Evolutionary conservation across 495 filamentous ascomycete genomes (phyloP), one percentile per base, ranked within the genome.

Genomic region (Aspergillus olivimuriae): DNA sequence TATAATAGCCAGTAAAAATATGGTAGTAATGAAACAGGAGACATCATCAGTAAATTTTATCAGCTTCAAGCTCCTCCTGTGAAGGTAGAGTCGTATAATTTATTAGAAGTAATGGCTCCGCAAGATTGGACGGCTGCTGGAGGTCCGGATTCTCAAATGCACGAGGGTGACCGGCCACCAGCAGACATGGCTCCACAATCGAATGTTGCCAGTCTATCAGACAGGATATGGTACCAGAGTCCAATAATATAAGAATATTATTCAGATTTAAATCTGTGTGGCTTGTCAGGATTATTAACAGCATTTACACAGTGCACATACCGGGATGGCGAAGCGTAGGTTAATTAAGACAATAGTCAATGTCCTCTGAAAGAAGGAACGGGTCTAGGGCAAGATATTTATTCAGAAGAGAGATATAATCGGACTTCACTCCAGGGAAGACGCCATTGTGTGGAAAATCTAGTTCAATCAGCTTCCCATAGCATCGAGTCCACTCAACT

Each of bases 371-470:
- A 17, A 57, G 46, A 12, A 57, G 39, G 32, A 50, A 39, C 24
- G 53, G 53, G 17, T 46, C 23, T 20, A 57, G 12, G 16, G 35
- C 39, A 31, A 50, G 22, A 32, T 53, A 57, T 38, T 41, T 47
- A 33, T 51, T 34, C 20, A 57, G 17, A 18, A 51, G 51, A 34
- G 33, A 28, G 14, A 46, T 19, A 39, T 53, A 50, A 7, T 39
- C 18, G n/a, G 41, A 43, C 45, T 50, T 43, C n/a, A 38, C 19
- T 17, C 53, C 53, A 12, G 41, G 41, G 7, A 52, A 33, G 20
- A 57, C 17, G n/a, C 40, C 40, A 39, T 57, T 57, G 33, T 51
- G 50, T 22, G 43, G 50, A 20, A 53, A 57, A 31, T 48, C 38
- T 12, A 38, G 32, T 11, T 37, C 43, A 12, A 40, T 18, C 9